A percentile compares a stretch with the other conserved stretches of the same genome.
Evolutionary conservation across 805 yeast species (phyloP).

Genomic region (Pichia heedii): DNA sequence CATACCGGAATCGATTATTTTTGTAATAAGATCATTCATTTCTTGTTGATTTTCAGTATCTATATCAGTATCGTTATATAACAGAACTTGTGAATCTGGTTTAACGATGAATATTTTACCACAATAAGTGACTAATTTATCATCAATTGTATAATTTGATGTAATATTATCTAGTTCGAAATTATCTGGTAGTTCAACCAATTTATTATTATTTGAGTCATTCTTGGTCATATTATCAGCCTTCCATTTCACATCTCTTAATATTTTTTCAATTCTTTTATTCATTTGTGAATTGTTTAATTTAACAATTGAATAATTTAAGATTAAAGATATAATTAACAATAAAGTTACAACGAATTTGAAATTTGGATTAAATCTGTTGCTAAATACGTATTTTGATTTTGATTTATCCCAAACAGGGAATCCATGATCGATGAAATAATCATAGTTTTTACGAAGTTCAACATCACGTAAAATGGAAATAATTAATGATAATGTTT

Average conservation of each 20-base stretch:
- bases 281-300: slow-evolving; percentile 9
- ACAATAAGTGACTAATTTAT: slow-evolving; percentile 12
- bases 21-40: slow-evolving; percentile 7
- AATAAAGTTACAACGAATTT: slow-evolving; percentile 5
- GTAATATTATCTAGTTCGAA: background rate
- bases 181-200: slow-evolving; percentile 12
- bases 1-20: slow-evolving; percentile 9
- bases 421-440: slow-evolving; percentile 73
- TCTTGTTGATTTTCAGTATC: slow-evolving; percentile 6
- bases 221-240: slow-evolving; percentile 11
- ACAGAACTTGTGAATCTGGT: slow-evolving; percentile 11
- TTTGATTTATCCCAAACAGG: slow-evolving; percentile 52
- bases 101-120: slow-evolving; percentile 15
- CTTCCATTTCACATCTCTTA: slow-evolving; percentile 14
- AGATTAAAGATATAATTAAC: slow-evolving; percentile 2
- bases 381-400: slow-evolving; percentile 7
- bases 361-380: slow-evolving; percentile 11
- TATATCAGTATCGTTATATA: slow-evolving; percentile 7
- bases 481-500: slow-evolving; percentile 68
- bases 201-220: slow-evolving; percentile 4
- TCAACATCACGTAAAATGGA: slow-evolving; percentile 55
- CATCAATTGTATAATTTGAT: slow-evolving; percentile 7
- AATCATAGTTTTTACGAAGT: slow-evolving; percentile 70
- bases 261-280: slow-evolving; percentile 11
- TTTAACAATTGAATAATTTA: slow-evolving; percentile 10